Evolutionary conservation across 768 basidiomycete genomes (phyloP).

Genomic region (Mycena venus): DNA sequence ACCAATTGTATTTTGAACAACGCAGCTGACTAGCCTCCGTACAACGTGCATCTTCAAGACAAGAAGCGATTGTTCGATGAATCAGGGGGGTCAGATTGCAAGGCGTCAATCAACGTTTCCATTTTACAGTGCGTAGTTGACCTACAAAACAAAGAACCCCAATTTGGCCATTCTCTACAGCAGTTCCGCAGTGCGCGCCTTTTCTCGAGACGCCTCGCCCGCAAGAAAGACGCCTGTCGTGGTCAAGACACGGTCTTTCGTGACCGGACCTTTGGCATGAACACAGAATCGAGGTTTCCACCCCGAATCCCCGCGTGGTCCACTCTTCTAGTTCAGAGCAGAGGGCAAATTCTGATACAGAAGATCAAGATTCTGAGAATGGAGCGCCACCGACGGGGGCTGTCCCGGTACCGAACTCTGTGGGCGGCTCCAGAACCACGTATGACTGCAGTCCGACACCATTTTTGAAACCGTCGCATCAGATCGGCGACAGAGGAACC

Average conservation of each 20-base stretch:
- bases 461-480: not conserved
- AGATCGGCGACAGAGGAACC: constrained; percentile 4
- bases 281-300: not conserved
- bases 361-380: constrained; percentile 8
- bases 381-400: constrained; percentile 15
- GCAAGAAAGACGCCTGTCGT: not conserved
- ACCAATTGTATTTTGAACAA: not conserved
- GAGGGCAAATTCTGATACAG: not conserved
- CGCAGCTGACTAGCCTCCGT: not conserved
- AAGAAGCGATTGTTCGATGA: not conserved
- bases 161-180: constrained; percentile 20
- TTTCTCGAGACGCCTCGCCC: not conserved
- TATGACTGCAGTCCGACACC: not conserved
- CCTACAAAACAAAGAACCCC: constrained; percentile 12
- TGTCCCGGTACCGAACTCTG: not conserved
- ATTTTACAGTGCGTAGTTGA: not conserved
- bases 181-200: constrained; percentile 15
- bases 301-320: not conserved
- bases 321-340: not conserved
- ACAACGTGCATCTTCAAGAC: not conserved
- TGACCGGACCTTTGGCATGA: not conserved
- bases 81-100: not conserved
- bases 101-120: constrained; percentile 19
- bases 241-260: not conserved
- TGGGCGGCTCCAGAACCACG: constrained; percentile 8